Conservation (phyloP, 208 protist species). For the Leishmania braziliensis region DNA sequence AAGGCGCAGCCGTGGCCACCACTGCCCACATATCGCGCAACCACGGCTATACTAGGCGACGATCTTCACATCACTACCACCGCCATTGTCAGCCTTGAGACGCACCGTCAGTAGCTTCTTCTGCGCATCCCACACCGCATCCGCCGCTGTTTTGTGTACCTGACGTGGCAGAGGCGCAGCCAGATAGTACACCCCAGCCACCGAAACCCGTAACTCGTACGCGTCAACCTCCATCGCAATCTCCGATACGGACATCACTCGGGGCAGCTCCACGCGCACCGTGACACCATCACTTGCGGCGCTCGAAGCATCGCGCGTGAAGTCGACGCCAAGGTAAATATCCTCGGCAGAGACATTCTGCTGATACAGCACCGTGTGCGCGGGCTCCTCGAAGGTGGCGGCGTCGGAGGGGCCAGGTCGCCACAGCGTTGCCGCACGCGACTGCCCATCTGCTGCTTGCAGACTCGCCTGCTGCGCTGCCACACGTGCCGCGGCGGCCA, state of each 20-base stretch:
- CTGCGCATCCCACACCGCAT: conserved; percentile 73
- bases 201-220: conserved; percentile 56
- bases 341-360: conserved; percentile 84
- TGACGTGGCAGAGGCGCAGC: conserved; percentile 57
- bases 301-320: conserved; percentile 52
- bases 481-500: conserved; percentile 15
- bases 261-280: conserved; percentile 76
- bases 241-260: conserved; percentile 34
- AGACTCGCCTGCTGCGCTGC: conserved; percentile 5
- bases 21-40: background rate
- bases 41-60: conserved; percentile 4
- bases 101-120: conserved; percentile 63
- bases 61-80: conserved; percentile 34
- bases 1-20: background rate
- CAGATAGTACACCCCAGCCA: conserved; percentile 67
- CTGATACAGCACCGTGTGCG: conserved; percentile 78
- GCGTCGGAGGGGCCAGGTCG: conserved; percentile 25
- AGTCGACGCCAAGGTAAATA: conserved; percentile 84
- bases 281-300: conserved; percentile 73
- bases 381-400: conserved; percentile 42
- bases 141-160: conserved; percentile 50
- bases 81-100: conserved; percentile 47
- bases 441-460: conserved; percentile 8
- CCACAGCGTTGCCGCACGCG: conserved; percentile 14
- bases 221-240: conserved; percentile 72